Conservation (phyloP, 495 filamentous ascomycete genomes). For the Hyaloscypha finlandica region DNA sequence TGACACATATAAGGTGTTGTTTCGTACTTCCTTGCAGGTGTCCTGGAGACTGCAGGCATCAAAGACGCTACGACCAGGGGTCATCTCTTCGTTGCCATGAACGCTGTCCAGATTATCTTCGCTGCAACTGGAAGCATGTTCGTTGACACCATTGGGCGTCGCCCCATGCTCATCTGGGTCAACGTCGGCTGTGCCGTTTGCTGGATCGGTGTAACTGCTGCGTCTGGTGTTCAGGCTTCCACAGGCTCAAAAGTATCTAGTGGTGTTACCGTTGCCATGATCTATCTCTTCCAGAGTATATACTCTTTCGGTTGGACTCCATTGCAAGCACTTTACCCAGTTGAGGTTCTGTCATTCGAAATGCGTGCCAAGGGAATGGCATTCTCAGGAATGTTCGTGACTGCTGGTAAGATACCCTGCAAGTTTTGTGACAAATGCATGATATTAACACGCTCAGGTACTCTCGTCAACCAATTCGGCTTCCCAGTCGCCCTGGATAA, state of each 20-base stretch:
- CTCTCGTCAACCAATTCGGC: constrained; percentile 48
- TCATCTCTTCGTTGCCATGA: constrained; percentile 43
- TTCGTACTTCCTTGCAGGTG: constrained; percentile 41
- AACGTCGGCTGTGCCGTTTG: constrained; percentile 50
- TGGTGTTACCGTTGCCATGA: constrained; percentile 54
- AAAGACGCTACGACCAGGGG: constrained; percentile 46
- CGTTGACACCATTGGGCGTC: constrained; percentile 68
- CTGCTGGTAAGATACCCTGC: constrained; percentile 1
- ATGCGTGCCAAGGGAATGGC: constrained; percentile 63
- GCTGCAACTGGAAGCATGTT: constrained; percentile 62
- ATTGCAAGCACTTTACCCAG: constrained; percentile 61
- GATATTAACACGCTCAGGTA: constrained; percentile 16
- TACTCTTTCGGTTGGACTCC: constrained; percentile 65
- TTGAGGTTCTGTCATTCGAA: constrained; percentile 62
- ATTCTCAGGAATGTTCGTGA: constrained; percentile 40
- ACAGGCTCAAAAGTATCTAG: constrained; percentile 51
- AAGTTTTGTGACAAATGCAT: not conserved
- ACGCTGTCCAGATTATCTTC: constrained; percentile 13
- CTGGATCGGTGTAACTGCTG: constrained; percentile 58
- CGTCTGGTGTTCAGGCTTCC: constrained; percentile 46
- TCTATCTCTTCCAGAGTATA: constrained; percentile 62
- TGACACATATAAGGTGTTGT: constrained; percentile 31
- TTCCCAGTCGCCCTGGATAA: constrained; percentile 36
- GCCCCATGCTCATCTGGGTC: constrained; percentile 57
- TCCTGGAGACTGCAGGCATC: constrained; percentile 54